Base-by-base conservation (phyloP, 805 yeast genomes). In the Zygoascus biomembranicola region DNA sequence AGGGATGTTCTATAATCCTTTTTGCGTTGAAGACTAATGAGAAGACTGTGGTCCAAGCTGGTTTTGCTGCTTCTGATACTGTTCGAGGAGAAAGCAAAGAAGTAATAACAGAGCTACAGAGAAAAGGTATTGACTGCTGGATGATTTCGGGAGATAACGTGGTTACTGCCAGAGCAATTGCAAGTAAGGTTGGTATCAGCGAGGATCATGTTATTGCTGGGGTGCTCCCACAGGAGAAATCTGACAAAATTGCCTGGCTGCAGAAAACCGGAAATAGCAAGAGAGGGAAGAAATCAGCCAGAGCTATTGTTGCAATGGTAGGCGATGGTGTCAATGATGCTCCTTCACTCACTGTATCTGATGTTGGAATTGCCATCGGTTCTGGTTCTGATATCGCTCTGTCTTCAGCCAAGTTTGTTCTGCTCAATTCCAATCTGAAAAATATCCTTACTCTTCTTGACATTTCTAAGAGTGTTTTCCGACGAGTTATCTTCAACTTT, bases 301-400 rank as follows among this genome's bases (percentile, higher is more conserved):
- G 71, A 4, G 66, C 74, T 2, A 61, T 78, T 20, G 84, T 82
- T 2, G 90, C 88, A 0, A 85, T 86, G 90, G 83, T 86, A 8
- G 94, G 94, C 9, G 94, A 86, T 61, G 94, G 94, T 19, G 81
- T 86, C 35, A 87, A 86, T 64, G 94, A 87, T 66, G 89, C 94
- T 0, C 92, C 92, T 1, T 88, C 94, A 0, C 69, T 87, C 50
- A 78, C 89, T 2, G 71, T 78, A 1, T 88, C 94, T 0, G 88
- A 85, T 68, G 82, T 87, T 19, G 94, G 94, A 2, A 75, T 86
- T 47, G 90, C 94, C 0, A 72, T 86, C 56, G 85, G 90, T 0
- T 76, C 84, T 0, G 92, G 92, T 0, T 81, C 90, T 0, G 94
- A 87, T 59, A 70, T 86, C 48, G 90, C 94, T 0, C 72, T 85